Evolutionary conservation across 768 basidiomycete genomes (phyloP), one percentile per base, ranked within the genome.

Genomic region (Tricholoma sp.): DNA sequence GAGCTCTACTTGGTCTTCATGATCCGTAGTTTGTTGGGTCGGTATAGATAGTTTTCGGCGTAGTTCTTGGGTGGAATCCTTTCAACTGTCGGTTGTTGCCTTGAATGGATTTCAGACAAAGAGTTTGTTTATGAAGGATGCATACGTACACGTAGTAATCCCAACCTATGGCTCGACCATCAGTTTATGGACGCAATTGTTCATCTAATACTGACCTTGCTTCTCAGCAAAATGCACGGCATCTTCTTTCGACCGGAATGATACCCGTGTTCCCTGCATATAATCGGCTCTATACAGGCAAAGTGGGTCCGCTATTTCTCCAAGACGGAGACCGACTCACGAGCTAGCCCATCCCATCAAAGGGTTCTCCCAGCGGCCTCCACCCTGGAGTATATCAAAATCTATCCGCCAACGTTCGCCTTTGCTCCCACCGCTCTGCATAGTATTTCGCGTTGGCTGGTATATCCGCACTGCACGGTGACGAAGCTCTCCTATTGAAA

Each of bases 271-370:
- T 17, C 89, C 93, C 69, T 98, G 94, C 88, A 96, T 89, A 72
- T 97, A 98, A 72, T 98, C 94, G 56, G 93, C 94, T 60, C 92
- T 93, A 58, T 15, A 17, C 42, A 32, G 4, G 6, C 2, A 17
- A 17, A 49, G 31, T 9, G 12, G 17, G n/a, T 32, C 17, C 2
- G 17, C 6, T 32, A n/a, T 2, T 12, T 5, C n/a, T n/a, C 2
- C 6, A 32, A 20, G 18, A 7, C 31, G 52, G 2, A 18, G 24
- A 11, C 15, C n/a, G 11, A 80, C 90, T 73, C 68, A 95, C 90
- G 93, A 94, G 76, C 88, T 91, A 0, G 94, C 95, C 79, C 83
- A 99, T 44, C 96, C 96, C 92, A 98, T 99, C 62, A 99, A 70
- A 4, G 93, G 92, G 67, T 98, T 99, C 80, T 98, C 94, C 96